phyloP scores from a whole-genome alignment of 208 protist genomes.

The Wallacemonas sp. region DNA sequence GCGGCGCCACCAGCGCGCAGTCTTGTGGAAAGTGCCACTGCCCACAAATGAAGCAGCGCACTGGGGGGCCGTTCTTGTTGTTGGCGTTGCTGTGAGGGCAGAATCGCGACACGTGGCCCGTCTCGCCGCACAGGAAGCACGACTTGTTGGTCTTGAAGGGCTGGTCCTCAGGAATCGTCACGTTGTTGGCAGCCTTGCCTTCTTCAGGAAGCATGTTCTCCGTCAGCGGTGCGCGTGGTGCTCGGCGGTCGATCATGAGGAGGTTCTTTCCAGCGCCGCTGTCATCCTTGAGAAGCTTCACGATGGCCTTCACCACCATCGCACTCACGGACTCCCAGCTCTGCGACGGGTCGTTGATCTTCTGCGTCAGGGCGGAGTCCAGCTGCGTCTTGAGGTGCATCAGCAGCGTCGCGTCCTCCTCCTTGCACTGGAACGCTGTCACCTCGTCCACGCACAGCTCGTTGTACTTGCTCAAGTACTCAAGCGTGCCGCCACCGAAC shows the following conservation, averaged over 20 bases:
- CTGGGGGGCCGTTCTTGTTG: constrained; percentile 59
- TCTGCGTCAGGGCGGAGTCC: constrained; percentile 78
- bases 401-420: constrained; percentile 81
- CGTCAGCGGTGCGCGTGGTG: constrained; percentile 55
- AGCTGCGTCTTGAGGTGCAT: constrained; percentile 85
- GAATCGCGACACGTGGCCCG: constrained; percentile 74
- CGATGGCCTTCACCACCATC: constrained; percentile 83
- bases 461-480: constrained; percentile 79
- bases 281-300: constrained; percentile 77
- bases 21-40: constrained; percentile 87
- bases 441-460: constrained; percentile 85
- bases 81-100: constrained; percentile 61
- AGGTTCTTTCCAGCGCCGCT: constrained; percentile 35
- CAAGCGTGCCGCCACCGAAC: constrained; percentile 85
- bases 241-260: constrained; percentile 68
- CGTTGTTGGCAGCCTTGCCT: constrained; percentile 8
- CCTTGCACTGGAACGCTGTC: constrained; percentile 73
- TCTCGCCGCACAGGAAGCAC: constrained; percentile 79
- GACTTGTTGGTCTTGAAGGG: constrained; percentile 65
- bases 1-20: constrained; percentile 49
- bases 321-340: constrained; percentile 82
- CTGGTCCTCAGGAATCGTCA: constrained; percentile 33
- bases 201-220: constrained; percentile 34
- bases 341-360: constrained; percentile 85
- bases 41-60: constrained; percentile 88